phyloP scores from a whole-genome alignment of 2,329 filamentous ascomycete genomes.

The Nemania sp. region DNA sequence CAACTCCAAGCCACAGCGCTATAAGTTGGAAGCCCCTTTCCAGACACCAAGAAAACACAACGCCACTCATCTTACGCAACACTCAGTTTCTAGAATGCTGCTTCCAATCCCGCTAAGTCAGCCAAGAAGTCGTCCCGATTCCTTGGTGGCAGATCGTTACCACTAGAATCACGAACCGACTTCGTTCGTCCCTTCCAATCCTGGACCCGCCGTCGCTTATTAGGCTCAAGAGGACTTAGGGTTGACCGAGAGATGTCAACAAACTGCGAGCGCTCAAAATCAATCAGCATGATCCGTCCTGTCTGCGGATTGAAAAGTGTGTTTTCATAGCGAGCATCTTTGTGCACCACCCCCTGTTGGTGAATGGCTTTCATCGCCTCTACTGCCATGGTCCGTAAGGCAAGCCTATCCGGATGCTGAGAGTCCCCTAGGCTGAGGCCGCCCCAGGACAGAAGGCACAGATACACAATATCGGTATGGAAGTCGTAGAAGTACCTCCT shows the following conservation, averaged over 20 bases:
- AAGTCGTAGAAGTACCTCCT: constrained; percentile 43
- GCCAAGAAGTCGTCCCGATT: constrained; percentile 3
- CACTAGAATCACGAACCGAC: constrained; percentile 3
- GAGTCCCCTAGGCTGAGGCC: constrained; percentile 27
- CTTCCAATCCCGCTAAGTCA: constrained; percentile 12
- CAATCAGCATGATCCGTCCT: constrained; percentile 39
- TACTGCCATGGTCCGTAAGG: constrained; percentile 10
- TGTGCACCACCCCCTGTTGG: constrained; percentile 35
- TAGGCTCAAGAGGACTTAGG: constrained; percentile 29
- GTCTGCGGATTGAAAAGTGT: constrained; percentile 37
- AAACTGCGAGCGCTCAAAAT: constrained; percentile 40
- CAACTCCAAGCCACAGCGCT: too few relatives aligned
- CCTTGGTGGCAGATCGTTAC: neutral
- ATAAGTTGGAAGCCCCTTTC: too few relatives aligned
- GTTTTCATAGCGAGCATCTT: constrained; percentile 35
- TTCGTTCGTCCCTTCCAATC: constrained; percentile 2
- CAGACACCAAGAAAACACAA: too few relatives aligned
- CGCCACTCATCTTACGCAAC: too few relatives aligned
- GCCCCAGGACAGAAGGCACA: constrained; percentile 44
- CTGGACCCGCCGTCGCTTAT: constrained; percentile 26
- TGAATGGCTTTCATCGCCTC: constrained; percentile 32
- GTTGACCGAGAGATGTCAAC: constrained; percentile 24
- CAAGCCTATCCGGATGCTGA: neutral
- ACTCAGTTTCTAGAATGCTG: neutral
- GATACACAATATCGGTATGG: constrained; percentile 40